phyloP scores from a whole-genome alignment of 1,284 basidiomycete species.

The Erythrobasidium hasegawianum region DNA sequence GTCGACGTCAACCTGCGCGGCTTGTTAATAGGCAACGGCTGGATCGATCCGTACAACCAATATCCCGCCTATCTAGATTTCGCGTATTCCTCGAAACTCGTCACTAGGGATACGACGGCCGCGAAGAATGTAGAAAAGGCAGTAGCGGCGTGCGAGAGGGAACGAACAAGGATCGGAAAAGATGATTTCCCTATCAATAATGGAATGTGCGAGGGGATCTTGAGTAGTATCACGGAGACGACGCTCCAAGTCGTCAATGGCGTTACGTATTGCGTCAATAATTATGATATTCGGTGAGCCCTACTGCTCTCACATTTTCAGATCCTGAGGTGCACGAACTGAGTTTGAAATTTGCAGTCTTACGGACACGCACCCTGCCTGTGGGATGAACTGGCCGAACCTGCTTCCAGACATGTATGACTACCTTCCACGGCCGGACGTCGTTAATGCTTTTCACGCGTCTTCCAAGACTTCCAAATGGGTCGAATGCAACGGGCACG shows the following conservation, averaged over 20 bases:
- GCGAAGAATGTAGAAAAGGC: slow-evolving; percentile 63
- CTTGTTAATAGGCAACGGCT: slow-evolving; percentile 91
- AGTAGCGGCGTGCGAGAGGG: slow-evolving; percentile 62
- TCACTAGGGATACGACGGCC: slow-evolving; percentile 67
- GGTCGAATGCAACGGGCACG: slow-evolving; percentile 76
- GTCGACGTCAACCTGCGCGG: slow-evolving; percentile 62
- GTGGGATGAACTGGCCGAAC: slow-evolving; percentile 98
- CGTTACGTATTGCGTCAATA: slow-evolving; percentile 76
- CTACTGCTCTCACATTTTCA: too few species aligned
- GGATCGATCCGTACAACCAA: slow-evolving; percentile 86
- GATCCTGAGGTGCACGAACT: too few species aligned
- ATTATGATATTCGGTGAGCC: slow-evolving; percentile 77
- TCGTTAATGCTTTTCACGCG: slow-evolving; percentile 79
- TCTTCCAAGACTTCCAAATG: slow-evolving; percentile 71
- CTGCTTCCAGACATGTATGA: slow-evolving; percentile 71
- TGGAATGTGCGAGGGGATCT: slow-evolving; percentile 63
- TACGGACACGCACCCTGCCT: slow-evolving; percentile 77
- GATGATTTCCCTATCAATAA: slow-evolving; percentile 60
- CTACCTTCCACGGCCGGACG: slow-evolving; percentile 75
- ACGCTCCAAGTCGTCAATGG: slow-evolving; percentile 66
- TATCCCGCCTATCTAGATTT: slow-evolving; percentile 89
- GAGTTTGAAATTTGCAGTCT: slow-evolving; percentile 49
- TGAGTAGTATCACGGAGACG: slow-evolving; percentile 60
- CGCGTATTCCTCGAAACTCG: slow-evolving; percentile 70
- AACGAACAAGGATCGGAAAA: slow-evolving; percentile 53